Evolutionary conservation across 768 basidiomycete genomes (phyloP), one percentile per base, ranked within the genome.

Genomic region (Hypholoma fasciculare): DNA sequence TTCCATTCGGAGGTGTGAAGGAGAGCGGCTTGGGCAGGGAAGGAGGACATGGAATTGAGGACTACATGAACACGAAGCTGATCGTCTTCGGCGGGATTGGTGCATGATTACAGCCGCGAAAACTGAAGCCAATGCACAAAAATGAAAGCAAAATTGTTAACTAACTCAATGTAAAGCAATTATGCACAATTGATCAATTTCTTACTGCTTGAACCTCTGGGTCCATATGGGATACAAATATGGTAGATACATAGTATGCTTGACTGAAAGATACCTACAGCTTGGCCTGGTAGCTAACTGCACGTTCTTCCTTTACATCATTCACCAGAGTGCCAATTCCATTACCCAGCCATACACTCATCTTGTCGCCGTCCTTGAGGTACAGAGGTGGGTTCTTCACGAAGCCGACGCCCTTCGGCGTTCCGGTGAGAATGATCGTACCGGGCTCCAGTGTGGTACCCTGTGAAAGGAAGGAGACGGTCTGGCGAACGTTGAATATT

Each of bases 1-100:
- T 94, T 76, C 93, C 94, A 17, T 96, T 96, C 65, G 94, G 95
- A 20, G 94, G 94, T 7, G 76, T 96, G 49, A 94, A 95, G 74
- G 92, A 97, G 78, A 93, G 91, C 66, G 95, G 94, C 12, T 42
- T 78, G 50, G 79, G 96, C 14, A 81, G 92, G 36, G 95, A 96
- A 67, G 96, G 96, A 6, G 83, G 85, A 1, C 90, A 94, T 72
- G 96, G 95, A 3, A 92, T 98, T 62, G 83, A 88, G 42, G 96
- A 98, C 65, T 98, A 92, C 66, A 74, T 94, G 84, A 88, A 87
- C 69, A 81, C 80, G 44, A 94, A 94, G 72, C 67, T 90, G 73
- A 90, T 94, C 64, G 83, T 84, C 14, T 91, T 94, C 65, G 92
- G 92, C 44, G 90, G 89, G 12, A 65, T 92, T 63, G 70, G 73